phyloP scores from a whole-genome alignment of 2,329 filamentous ascomycete species.

The Botryotinia narcissicola region DNA sequence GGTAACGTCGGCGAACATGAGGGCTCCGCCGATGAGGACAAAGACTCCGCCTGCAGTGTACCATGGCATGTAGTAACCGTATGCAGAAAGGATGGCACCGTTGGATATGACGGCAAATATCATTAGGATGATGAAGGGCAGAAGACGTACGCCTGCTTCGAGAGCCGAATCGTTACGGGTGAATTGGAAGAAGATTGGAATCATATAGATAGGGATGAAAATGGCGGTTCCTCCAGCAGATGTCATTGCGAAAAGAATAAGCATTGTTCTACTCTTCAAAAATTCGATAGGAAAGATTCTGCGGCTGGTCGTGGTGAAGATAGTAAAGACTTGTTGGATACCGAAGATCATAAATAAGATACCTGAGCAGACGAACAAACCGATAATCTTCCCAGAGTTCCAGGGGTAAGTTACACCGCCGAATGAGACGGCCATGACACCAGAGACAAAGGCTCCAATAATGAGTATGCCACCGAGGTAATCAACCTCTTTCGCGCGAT shows the following conservation, averaged over 20 bases:
- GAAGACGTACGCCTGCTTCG: conserved; percentile 42
- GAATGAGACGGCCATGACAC: conserved; percentile 40
- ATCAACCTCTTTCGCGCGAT: conserved; percentile 33
- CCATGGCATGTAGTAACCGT: conserved; percentile 44
- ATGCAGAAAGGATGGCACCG: conserved; percentile 38
- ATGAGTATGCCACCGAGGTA: conserved; percentile 37
- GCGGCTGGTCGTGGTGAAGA: conserved; percentile 32
- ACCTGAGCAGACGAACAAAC: conserved; percentile 46
- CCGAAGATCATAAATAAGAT: conserved; percentile 36
- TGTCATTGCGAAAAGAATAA: conserved; percentile 40
- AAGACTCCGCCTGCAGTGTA: conserved; percentile 41
- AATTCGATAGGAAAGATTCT: conserved; percentile 38
- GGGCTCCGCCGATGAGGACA: conserved; percentile 32
- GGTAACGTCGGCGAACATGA: conserved; percentile 38
- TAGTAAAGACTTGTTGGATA: conserved; percentile 33
- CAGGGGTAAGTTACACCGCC: conserved; percentile 38
- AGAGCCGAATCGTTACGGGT: conserved; percentile 49
- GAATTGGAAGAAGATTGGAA: conserved; percentile 52
- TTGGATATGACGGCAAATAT: conserved; percentile 39
- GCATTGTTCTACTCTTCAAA: conserved; percentile 41
- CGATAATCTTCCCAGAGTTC: conserved; percentile 33
- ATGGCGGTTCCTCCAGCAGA: conserved; percentile 38
- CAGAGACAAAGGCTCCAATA: conserved; percentile 37
- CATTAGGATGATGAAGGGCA: conserved; percentile 41
- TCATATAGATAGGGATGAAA: conserved; percentile 42